A percentile compares a stretch with the other conserved stretches of the same genome.
Evolutionary conservation across 805 yeast species (phyloP).

Genomic region (Metschnikowia colocasiae): DNA sequence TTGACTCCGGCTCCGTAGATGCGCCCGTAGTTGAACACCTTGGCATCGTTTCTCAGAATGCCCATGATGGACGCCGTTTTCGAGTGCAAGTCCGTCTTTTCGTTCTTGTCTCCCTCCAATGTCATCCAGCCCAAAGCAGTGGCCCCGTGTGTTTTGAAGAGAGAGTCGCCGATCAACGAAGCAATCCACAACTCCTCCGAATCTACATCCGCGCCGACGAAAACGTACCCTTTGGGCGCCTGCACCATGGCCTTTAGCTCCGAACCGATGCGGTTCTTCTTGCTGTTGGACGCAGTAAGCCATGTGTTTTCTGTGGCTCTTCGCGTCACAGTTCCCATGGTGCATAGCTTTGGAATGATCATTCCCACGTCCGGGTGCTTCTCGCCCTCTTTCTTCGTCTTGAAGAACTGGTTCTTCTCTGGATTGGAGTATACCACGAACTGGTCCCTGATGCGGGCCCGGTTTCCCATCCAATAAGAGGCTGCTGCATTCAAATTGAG

Average conservation of each 20-base stretch:
- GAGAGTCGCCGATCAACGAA: slow-evolving; percentile 87
- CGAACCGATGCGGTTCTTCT: slow-evolving; percentile 79
- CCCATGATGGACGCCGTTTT: slow-evolving; percentile 89
- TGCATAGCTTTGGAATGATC: slow-evolving; percentile 76
- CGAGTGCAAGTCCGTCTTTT: slow-evolving; percentile 92
- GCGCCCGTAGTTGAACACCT: slow-evolving; percentile 92
- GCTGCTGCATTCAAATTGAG: slow-evolving; percentile 72
- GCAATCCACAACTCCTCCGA: slow-evolving; percentile 99
- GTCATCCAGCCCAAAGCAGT: slow-evolving; percentile 99
- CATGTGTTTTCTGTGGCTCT: slow-evolving; percentile 97
- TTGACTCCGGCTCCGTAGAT: slow-evolving; percentile 96
- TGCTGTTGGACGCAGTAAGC: slow-evolving; percentile 96
- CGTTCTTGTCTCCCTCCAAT: slow-evolving; percentile 86
- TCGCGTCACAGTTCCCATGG: slow-evolving; percentile 97
- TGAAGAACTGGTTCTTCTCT: slow-evolving; percentile 24
- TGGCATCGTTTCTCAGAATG: slow-evolving; percentile 87
- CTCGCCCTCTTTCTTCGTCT: slow-evolving; percentile 21
- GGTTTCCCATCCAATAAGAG: slow-evolving; percentile 89
- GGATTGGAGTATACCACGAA: slow-evolving; percentile 63
- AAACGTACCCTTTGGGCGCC: slow-evolving; percentile 85
- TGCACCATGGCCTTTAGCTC: slow-evolving; percentile 82
- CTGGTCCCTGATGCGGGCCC: slow-evolving; percentile 80
- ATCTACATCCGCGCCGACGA: slow-evolving; percentile 99
- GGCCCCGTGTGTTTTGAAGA: slow-evolving; percentile 86
- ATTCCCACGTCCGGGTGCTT: slow-evolving; percentile 49